These are phyloP conservation scores for Pleurotus djamor DNA, from an alignment of 768 basidiomycete species.

Conservation along the genomic window DNA sequence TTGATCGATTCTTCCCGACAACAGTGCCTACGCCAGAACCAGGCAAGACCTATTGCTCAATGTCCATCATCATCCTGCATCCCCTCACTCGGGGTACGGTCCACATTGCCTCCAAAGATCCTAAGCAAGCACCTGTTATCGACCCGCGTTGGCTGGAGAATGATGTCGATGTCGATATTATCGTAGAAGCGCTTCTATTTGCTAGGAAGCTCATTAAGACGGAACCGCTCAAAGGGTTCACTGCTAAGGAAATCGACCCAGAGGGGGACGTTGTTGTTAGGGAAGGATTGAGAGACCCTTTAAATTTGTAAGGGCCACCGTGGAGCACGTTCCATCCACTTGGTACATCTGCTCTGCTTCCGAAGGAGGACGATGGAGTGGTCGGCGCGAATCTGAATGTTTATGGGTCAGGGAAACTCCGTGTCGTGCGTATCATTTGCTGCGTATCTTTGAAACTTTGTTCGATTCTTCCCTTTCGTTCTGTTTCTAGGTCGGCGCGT, in stretches of 20 bases:
- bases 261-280: conserved; percentile 3
- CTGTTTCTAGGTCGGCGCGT: conserved; percentile 7
- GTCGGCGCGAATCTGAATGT: conserved; percentile 15
- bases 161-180: conserved; percentile 14
- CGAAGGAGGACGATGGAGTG: conserved; percentile 19
- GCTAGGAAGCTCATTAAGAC: conserved; percentile 12
- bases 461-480: background rate
- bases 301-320: conserved; percentile 9
- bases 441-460: too few relatives aligned
- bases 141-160: conserved; percentile 37
- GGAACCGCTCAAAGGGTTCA: conserved; percentile 3
- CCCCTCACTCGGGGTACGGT: conserved; percentile 37
- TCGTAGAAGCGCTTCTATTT: conserved; percentile 19
- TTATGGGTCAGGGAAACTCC: conserved; percentile 15
- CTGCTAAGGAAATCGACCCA: conserved; percentile 12
- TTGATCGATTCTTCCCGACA: conserved; percentile 9
- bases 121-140: conserved; percentile 36
- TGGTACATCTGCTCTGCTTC: conserved; percentile 27
- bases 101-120: conserved; percentile 33
- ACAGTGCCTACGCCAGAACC: background rate
- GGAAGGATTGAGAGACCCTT: conserved; percentile 11
- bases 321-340: conserved; percentile 15
- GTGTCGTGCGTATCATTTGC: conserved; percentile 8
- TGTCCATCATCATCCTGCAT: conserved; percentile 22
- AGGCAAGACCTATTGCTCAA: conserved; percentile 16